Conservation (phyloP, 345 rosid species). For the Lumnitzera littorea region DNA sequence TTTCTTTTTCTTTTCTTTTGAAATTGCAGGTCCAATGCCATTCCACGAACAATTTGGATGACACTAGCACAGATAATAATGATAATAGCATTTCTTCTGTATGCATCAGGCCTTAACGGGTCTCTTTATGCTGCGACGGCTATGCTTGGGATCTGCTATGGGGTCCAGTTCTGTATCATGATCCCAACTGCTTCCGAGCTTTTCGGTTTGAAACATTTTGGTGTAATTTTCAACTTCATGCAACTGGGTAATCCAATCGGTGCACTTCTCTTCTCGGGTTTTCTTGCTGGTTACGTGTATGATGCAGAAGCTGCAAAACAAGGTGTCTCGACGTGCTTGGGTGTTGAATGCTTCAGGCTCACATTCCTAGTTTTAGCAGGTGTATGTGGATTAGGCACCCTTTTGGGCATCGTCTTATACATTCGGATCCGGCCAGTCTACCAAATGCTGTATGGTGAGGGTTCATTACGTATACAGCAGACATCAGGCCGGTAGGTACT, state of each 20-base stretch:
- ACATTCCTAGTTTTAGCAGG: slow-evolving; percentile 79
- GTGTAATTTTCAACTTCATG: slow-evolving; percentile 75
- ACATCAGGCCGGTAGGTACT: slow-evolving; percentile 27
- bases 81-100: slow-evolving; percentile 52
- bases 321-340: slow-evolving; percentile 66
- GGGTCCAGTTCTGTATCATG: slow-evolving; percentile 56
- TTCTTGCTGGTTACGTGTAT: slow-evolving; percentile 72
- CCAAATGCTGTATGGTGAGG: slow-evolving; percentile 75
- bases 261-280: slow-evolving; percentile 79
- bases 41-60: slow-evolving; percentile 90
- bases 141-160: slow-evolving; percentile 64
- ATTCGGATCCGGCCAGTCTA: slow-evolving; percentile 82
- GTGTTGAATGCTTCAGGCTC: slow-evolving; percentile 70
- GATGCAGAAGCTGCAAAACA: slow-evolving; percentile 84
- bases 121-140: slow-evolving; percentile 60
- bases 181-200: slow-evolving; percentile 89
- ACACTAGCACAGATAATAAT: slow-evolving; percentile 42
- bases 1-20: neutral
- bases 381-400: slow-evolving; percentile 56
- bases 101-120: slow-evolving; percentile 43
- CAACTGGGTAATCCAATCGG: slow-evolving; percentile 83
- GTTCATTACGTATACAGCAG: slow-evolving; percentile 60
- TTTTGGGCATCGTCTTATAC: slow-evolving; percentile 56
- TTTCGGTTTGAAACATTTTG: slow-evolving; percentile 81
- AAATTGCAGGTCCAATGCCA: slow-evolving; percentile 41